Percentiles rank a stretch among this genome's conserved stretches.
These are phyloP conservation scores for Penicillium digitatum DNA, from an alignment of 2,329 filamentous ascomycete species.

Conservation along the genomic window DNA sequence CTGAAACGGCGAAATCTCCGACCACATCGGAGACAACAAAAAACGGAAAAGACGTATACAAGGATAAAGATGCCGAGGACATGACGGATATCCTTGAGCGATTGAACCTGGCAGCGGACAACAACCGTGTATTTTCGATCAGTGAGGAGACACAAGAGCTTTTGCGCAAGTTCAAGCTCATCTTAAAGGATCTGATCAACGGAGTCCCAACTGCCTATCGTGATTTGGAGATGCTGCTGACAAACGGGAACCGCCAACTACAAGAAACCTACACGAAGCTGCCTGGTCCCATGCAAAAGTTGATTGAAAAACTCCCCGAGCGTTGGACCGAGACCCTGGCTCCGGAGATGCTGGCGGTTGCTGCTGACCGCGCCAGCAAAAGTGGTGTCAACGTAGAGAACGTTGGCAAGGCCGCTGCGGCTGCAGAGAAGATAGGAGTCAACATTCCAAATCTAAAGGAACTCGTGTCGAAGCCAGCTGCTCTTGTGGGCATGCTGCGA, in stretches of 20 bases:
- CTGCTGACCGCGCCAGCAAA: slow-evolving; percentile 60
- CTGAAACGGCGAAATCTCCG: slow-evolving; percentile 1
- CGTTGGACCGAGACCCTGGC: slow-evolving; percentile 73
- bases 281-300: slow-evolving; percentile 74
- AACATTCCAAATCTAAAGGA: slow-evolving; percentile 71
- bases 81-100: slow-evolving; percentile 75
- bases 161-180: slow-evolving; percentile 76
- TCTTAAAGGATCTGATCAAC: slow-evolving; percentile 87
- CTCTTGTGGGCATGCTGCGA: slow-evolving; percentile 75
- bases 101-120: slow-evolving; percentile 75
- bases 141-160: slow-evolving; percentile 80
- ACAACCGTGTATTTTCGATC: slow-evolving; percentile 80
- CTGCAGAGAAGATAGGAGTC: slow-evolving; percentile 63
- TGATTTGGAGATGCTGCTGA: slow-evolving; percentile 71
- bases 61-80: slow-evolving; percentile 67
- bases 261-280: slow-evolving; percentile 64
- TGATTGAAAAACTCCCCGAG: slow-evolving; percentile 77
- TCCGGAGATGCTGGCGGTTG: slow-evolving; percentile 76
- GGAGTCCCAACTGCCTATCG: slow-evolving; percentile 90
- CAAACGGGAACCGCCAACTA: slow-evolving; percentile 60
- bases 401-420: slow-evolving; percentile 50
- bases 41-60: slow-evolving; percentile 40
- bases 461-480: slow-evolving; percentile 79
- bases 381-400: slow-evolving; percentile 60
- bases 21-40: slow-evolving; percentile 25